A percentile compares a stretch with the other conserved stretches of the same genome.
phyloP scores from a whole-genome alignment of 495 filamentous ascomycete genomes.

The Penicillium verhagenii region DNA sequence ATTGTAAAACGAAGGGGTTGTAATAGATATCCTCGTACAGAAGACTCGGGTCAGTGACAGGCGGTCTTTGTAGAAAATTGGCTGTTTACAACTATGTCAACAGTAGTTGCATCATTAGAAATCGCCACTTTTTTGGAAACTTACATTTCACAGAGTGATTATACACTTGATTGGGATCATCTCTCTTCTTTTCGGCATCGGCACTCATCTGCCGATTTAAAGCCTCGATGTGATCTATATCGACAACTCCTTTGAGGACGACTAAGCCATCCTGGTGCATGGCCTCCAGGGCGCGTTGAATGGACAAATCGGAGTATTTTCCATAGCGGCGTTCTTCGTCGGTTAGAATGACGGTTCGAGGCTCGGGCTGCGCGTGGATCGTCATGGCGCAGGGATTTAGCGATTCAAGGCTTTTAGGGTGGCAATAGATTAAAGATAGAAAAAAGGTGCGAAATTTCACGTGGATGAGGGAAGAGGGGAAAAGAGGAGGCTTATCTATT shows the following conservation, averaged over 20 bases:
- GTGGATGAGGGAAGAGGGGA: background rate
- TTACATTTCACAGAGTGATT: conserved; percentile 2
- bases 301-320: background rate
- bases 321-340: background rate
- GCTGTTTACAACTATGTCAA: background rate
- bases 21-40: background rate
- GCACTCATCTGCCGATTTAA: background rate
- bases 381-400: background rate
- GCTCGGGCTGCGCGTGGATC: background rate
- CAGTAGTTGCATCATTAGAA: background rate
- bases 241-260: background rate
- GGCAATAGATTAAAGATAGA: background rate
- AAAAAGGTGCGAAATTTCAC: too few species aligned
- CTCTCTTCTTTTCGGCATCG: background rate
- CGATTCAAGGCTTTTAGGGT: background rate
- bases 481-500: background rate
- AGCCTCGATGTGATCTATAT: background rate
- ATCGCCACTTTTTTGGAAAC: background rate
- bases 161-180: background rate
- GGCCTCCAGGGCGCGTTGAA: background rate
- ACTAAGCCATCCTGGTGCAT: conserved; percentile 1
- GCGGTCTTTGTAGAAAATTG: background rate
- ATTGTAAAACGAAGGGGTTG: background rate
- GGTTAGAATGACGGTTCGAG: background rate
- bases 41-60: background rate